Evolutionary conservation across 2,329 filamentous ascomycete genomes (phyloP), one percentile per base, ranked within the genome.

Genomic region (Helicocarpus griseus): DNA sequence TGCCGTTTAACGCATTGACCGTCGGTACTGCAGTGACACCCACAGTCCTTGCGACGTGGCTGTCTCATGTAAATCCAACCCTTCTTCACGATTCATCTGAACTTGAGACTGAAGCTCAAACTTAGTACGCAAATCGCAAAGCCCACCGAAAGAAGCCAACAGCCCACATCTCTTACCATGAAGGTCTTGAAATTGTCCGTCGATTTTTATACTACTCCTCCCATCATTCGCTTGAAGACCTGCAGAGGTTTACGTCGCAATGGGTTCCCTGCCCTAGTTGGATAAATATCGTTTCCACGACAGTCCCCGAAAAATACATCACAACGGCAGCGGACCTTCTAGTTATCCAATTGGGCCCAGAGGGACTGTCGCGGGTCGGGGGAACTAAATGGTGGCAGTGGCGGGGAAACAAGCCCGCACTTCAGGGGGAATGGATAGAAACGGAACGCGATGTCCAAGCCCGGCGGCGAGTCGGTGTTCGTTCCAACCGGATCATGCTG

Each of bases 361-460:
- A 85, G 24, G 91, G 90, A 2, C 77, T 89, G 56, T 77, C 80
- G 48, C 78, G 79, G 57, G 83, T 95, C 41, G 93, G 93, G 38
- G 93, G 93, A 2, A 77, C 79, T 61, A 79, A 83, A 54, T 89
- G 93, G 93, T 89, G 91, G 91, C 81, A 89, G 69, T 95, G 89
- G 89, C 79, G 87, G 49, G 69, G 68, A 7, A 79, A 80, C 4
- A 77, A 81, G 24, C 77, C 72, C 44, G 76, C 82, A 0, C 72
- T 96, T 26, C 82, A 82, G 61, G 89, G 86, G 0, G 91, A 98
- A 65, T 97, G 90, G 91, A 88, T 98, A 58, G 93, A 97, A 75
- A 96, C 96, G 90, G 83, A 81, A 58, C 77, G 82, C 48, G 86
- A 97, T 66, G 85, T 87, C 62, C 75, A 85, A 54, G 82, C 86